These are phyloP conservation scores for Trichosporon sp. DNA, from an alignment of 1,284 basidiomycete genomes.

Conservation along the genomic window DNA sequence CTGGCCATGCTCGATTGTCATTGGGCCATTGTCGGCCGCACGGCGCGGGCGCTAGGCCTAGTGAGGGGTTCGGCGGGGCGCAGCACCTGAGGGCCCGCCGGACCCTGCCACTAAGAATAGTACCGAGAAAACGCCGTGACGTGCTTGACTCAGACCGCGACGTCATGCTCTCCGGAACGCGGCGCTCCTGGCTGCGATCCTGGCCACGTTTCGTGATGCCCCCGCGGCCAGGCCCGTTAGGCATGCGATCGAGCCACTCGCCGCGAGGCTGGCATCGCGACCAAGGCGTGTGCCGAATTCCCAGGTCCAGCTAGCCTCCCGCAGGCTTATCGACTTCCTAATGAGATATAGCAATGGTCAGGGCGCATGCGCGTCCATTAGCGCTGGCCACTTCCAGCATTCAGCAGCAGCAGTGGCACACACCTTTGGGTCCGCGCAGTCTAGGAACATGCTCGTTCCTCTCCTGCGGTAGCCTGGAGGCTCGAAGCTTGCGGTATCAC, in stretches of 20 bases:
- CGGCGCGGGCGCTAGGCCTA: not conserved
- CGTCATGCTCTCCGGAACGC: not conserved
- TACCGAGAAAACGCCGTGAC: slow-evolving; percentile 4
- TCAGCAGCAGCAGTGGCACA: not conserved
- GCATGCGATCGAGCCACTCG: not conserved
- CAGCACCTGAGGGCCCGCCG: not conserved
- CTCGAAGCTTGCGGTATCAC: not conserved
- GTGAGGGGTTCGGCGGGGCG: not conserved
- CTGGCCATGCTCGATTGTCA: not conserved
- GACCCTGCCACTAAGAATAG: slow-evolving; percentile 4
- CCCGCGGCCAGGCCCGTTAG: not conserved
- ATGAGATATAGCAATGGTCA: not conserved
- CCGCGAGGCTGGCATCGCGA: not conserved
- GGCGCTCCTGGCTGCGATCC: not conserved
- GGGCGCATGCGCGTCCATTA: not conserved
- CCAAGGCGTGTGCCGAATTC: not conserved
- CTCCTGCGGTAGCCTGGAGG: not conserved
- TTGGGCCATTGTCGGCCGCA: not conserved
- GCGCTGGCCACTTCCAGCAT: not conserved
- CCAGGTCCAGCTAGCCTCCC: not conserved
- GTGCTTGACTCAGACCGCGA: not conserved
- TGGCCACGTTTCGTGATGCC: not conserved
- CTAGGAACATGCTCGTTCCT: not conserved
- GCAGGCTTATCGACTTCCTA: not conserved
- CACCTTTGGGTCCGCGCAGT: not conserved